Conservation (phyloP, 2,329 filamentous ascomycete genomes). For the Coleophoma cylindrospora region DNA sequence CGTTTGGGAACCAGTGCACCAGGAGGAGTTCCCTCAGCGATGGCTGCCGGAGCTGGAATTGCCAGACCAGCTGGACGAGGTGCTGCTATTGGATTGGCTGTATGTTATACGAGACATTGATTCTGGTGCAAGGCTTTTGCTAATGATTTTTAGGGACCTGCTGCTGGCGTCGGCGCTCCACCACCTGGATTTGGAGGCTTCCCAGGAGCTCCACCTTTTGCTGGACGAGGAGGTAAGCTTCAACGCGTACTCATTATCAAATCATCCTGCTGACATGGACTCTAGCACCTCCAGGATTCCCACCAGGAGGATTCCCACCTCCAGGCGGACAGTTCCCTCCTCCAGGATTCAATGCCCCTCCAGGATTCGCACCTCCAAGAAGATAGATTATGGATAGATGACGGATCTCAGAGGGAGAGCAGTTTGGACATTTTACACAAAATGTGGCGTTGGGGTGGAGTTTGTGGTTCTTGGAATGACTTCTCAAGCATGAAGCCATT, state of each 20-base stretch:
- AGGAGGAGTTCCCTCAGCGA: conserved; percentile 57
- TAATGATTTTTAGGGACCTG: conserved; percentile 57
- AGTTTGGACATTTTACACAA: conserved; percentile 10
- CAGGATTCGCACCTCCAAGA: conserved; percentile 35
- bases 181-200: conserved; percentile 56
- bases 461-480: neutral
- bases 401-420: conserved; percentile 2
- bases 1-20: conserved; percentile 75
- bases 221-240: conserved; percentile 48
- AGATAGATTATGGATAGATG: conserved; percentile 17
- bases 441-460: conserved; percentile 21
- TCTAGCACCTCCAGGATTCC: conserved; percentile 37
- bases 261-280: neutral
- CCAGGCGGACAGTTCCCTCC: conserved; percentile 70
- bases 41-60: conserved; percentile 83
- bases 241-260: conserved; percentile 14
- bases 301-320: conserved; percentile 44
- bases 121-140: conserved; percentile 16
- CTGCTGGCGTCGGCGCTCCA: conserved; percentile 78
- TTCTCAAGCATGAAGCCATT: no score
- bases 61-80: conserved; percentile 88
- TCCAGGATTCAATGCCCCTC: conserved; percentile 47
- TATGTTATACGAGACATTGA: conserved; percentile 30
- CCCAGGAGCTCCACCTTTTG: conserved; percentile 46
- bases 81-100: conserved; percentile 74